phyloP scores from a whole-genome alignment of 2,329 filamentous ascomycete genomes.

The Paecilomyces variotii region DNA sequence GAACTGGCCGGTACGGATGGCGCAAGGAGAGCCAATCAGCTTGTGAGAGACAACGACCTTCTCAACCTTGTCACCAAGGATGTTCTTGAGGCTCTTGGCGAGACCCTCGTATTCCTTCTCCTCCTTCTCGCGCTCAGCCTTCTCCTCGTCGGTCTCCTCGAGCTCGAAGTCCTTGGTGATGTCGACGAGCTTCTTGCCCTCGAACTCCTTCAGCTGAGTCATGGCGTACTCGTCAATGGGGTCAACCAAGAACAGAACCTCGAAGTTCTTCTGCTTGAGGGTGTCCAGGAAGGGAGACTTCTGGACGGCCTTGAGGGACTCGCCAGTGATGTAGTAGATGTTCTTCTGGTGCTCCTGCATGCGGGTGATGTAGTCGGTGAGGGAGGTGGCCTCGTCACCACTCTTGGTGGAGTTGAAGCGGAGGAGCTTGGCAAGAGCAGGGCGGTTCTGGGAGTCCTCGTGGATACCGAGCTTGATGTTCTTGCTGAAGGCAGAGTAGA shows the following conservation, averaged over 20 bases:
- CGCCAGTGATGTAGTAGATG: conserved; percentile 99
- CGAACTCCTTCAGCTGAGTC: conserved; percentile 99
- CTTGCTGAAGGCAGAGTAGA: conserved; percentile 99
- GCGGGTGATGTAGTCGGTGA: conserved; percentile 95
- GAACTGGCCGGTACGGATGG: conserved; percentile 98
- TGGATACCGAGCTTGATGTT: conserved; percentile 99
- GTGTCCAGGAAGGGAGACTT: conserved; percentile 99
- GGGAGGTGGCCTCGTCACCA: conserved; percentile 88
- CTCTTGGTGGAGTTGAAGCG: conserved; percentile 99
- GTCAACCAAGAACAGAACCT: conserved; percentile 98
- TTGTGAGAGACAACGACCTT: conserved; percentile 99
- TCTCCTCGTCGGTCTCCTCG: conserved; percentile 99
- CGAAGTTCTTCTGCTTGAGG: conserved; percentile 98
- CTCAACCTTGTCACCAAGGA: conserved; percentile 98
- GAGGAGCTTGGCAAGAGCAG: conserved; percentile 88
- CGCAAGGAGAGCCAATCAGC: conserved; percentile 87
- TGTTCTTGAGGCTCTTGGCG: conserved; percentile 97
- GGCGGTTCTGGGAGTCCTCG: conserved; percentile 98
- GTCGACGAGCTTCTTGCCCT: conserved; percentile 99
- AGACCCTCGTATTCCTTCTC: conserved; percentile 97
- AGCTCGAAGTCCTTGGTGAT: conserved; percentile 99
- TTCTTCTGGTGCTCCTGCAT: conserved; percentile 99
- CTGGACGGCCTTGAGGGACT: conserved; percentile 95
- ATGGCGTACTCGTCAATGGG: conserved; percentile 99
- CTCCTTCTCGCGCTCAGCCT: conserved; percentile 86